A percentile compares a stretch with the other conserved stretches of the same genome.
Evolutionary conservation across 1,139 yeast species (phyloP).

Genomic region (Suhomyces guaymorum): DNA sequence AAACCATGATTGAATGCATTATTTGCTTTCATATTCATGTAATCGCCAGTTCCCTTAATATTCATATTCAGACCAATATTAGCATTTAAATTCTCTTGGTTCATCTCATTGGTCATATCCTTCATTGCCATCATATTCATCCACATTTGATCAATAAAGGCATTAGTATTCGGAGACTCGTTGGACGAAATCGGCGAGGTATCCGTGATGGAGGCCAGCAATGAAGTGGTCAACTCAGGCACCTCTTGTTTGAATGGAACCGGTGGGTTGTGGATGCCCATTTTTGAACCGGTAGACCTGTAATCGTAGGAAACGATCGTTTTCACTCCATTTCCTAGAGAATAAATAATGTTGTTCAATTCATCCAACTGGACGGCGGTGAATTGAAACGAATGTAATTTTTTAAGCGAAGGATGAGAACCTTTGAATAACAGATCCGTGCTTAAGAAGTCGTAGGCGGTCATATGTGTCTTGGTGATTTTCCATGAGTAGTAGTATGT

Average conservation of each 20-base stretch:
- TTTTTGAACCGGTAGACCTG: no score
- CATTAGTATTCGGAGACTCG: conserved; percentile 11
- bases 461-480: conserved; percentile 42
- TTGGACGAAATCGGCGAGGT: conserved; percentile 3
- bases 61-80: no score
- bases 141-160: conserved; percentile 21
- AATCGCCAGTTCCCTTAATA: no score
- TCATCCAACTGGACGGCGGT: conserved; percentile 18
- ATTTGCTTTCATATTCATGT: no score
- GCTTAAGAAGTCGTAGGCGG: conserved; percentile 14
- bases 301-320: no score
- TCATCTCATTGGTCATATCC: conserved; percentile 1
- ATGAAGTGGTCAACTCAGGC: background rate
- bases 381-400: conserved; percentile 17
- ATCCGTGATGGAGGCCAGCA: conserved; percentile 1
- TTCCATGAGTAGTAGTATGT: conserved; percentile 59
- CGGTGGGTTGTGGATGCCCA: no score
- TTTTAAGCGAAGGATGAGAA: conserved; percentile 13
- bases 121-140: conserved; percentile 18
- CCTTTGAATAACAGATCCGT: conserved; percentile 14
- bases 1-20: no score
- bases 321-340: no score
- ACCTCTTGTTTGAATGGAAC: background rate
- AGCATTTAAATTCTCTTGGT: no score
- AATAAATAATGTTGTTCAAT: conserved; percentile 12